These are phyloP conservation scores for Daldinia concentrica DNA, from an alignment of 495 filamentous ascomycete genomes.

Conservation along the genomic window DNA sequence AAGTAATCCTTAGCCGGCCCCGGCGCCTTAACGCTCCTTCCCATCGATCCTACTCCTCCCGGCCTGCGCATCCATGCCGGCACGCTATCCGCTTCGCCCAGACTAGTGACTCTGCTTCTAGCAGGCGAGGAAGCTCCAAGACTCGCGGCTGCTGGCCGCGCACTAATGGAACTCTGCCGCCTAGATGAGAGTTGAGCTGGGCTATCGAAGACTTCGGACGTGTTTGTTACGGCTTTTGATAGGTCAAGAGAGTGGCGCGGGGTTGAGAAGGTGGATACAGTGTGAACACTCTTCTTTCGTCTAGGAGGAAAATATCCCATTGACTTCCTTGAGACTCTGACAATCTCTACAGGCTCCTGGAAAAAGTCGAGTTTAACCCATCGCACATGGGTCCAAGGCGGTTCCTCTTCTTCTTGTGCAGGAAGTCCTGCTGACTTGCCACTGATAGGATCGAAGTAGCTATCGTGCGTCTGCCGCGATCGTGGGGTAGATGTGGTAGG, in stretches of 20 bases:
- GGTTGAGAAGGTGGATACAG: constrained; percentile 65
- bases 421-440: constrained; percentile 42
- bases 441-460: constrained; percentile 51
- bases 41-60: constrained; percentile 85
- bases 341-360: constrained; percentile 79
- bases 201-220: constrained; percentile 48
- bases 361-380: constrained; percentile 84
- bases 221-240: constrained; percentile 52
- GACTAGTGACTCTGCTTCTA: constrained; percentile 47
- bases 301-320: constrained; percentile 93
- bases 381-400: constrained; percentile 82
- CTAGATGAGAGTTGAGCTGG: constrained; percentile 53
- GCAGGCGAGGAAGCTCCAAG: constrained; percentile 39
- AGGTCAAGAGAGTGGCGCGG: constrained; percentile 71
- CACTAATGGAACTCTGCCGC: constrained; percentile 50
- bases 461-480: constrained; percentile 40
- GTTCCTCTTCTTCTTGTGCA: constrained; percentile 51
- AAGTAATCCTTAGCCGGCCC: constrained; percentile 83
- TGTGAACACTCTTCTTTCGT: constrained; percentile 75
- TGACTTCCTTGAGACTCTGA: constrained; percentile 78
- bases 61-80: constrained; percentile 75
- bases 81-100: constrained; percentile 42
- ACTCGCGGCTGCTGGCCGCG: constrained; percentile 39
- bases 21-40: constrained; percentile 70
- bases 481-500: constrained; percentile 18